Evolutionary conservation across 352 stramenopile genomes (phyloP).

Genomic region (Globisporangium barbulae): DNA sequence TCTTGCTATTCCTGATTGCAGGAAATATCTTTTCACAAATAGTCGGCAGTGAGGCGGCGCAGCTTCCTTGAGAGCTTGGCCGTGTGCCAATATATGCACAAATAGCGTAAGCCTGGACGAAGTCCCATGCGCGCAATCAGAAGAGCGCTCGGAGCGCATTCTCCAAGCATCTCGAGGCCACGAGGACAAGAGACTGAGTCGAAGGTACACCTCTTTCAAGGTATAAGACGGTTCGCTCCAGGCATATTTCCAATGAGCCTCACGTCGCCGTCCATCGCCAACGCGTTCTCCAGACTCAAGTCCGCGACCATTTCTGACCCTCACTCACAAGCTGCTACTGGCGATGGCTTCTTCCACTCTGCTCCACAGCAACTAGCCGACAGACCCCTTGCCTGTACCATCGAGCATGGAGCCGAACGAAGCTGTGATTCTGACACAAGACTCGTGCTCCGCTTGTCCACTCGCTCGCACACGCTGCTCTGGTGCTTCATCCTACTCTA

Average conservation of each 20-base stretch:
- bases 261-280: neutral
- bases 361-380: neutral
- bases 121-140: neutral
- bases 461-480: slow-evolving; percentile 1
- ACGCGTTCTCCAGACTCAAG: neutral
- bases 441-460: neutral
- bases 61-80: too few relatives aligned
- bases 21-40: too few relatives aligned
- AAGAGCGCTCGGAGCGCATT: neutral
- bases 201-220: neutral
- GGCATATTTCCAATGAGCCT: neutral
- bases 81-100: neutral
- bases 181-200: neutral
- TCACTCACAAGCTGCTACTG: neutral
- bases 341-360: neutral
- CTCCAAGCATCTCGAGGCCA: neutral
- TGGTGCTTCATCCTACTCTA: slow-evolving; percentile 12
- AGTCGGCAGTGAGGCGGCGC: too few relatives aligned
- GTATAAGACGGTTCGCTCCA: neutral
- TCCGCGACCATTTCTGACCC: neutral
- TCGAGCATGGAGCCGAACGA: neutral
- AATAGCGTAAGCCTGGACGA: neutral
- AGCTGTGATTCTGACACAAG: neutral
- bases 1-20: too few relatives aligned
- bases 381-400: neutral